These are phyloP conservation scores for Trichoderma harzianum DNA, from an alignment of 2,329 filamentous ascomycete species.

Conservation along the genomic window DNA sequence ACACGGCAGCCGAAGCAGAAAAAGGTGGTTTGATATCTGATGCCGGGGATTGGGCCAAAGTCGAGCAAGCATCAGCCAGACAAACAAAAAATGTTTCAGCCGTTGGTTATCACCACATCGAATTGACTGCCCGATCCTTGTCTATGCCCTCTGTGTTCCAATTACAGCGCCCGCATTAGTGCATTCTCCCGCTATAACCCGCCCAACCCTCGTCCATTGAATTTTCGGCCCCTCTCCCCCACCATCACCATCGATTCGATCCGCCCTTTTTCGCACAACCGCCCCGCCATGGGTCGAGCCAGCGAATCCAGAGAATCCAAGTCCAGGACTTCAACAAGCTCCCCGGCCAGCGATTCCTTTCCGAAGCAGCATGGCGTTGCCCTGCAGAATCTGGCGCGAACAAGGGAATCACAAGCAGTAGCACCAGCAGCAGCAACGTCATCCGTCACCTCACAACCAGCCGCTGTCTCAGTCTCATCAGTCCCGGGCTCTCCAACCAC, in stretches of 20 bases:
- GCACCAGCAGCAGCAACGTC: not conserved
- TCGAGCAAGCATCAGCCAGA: not conserved
- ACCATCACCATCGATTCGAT: not conserved
- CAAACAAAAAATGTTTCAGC: not conserved
- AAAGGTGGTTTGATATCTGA: not conserved
- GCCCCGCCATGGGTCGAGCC: conserved; percentile 29
- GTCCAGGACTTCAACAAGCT: conserved; percentile 21
- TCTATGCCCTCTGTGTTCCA: no score
- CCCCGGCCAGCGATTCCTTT: conserved; percentile 27
- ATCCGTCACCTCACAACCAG: not conserved
- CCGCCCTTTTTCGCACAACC: conserved; percentile 13
- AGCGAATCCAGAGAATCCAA: conserved; percentile 21
- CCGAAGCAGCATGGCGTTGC: conserved; percentile 30
- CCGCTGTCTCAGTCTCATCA: conserved; percentile 17
- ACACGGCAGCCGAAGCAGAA: not conserved
- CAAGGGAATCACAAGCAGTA: not conserved
- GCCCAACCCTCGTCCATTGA: not conserved
- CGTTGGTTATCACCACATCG: not conserved
- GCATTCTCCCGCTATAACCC: not conserved
- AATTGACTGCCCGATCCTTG: not conserved
- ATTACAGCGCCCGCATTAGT: not conserved
- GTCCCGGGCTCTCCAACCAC: not conserved
- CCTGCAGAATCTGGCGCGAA: conserved; percentile 32
- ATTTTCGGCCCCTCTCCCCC: conserved; percentile 3
- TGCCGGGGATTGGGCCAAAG: not conserved